phyloP scores from a whole-genome alignment of 2,329 filamentous ascomycete genomes.

The Botrytis aclada region DNA sequence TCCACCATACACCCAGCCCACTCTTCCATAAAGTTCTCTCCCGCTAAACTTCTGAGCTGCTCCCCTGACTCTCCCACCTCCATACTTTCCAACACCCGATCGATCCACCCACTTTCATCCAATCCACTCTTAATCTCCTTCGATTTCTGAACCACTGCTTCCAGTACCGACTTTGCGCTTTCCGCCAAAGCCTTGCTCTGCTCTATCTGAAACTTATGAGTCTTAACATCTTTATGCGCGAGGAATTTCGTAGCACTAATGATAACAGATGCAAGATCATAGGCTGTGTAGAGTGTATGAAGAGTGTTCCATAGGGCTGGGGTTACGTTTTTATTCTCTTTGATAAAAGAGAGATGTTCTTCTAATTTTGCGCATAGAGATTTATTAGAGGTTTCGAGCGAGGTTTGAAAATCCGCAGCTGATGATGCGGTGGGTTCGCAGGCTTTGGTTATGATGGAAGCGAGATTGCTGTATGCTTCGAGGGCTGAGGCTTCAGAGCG shows the following conservation, averaged over 20 bases:
- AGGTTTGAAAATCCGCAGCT: neutral
- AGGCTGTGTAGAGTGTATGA: conserved; percentile 34
- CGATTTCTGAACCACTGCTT: conserved; percentile 27
- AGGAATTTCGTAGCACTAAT: conserved; percentile 28
- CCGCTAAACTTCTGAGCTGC: conserved; percentile 28
- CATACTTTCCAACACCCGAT: conserved; percentile 33
- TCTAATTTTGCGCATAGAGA: conserved; percentile 24
- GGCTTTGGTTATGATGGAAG: conserved; percentile 26
- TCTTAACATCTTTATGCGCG: conserved; percentile 21
- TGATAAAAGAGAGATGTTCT: conserved; percentile 17
- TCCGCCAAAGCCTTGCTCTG: conserved; percentile 21
- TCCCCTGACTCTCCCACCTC: conserved; percentile 20
- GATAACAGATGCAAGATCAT: conserved; percentile 30
- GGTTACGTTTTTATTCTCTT: neutral
- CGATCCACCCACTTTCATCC: conserved; percentile 39
- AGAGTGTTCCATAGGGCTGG: conserved; percentile 22
- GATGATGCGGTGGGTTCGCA: conserved; percentile 22
- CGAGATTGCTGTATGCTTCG: conserved; percentile 26
- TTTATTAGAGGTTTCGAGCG: conserved; percentile 26
- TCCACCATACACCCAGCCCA: conserved; percentile 37
- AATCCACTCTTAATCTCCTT: conserved; percentile 32
- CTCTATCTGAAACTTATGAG: conserved; percentile 25
- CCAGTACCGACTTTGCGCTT: conserved; percentile 23
- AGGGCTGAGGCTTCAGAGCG: conserved; percentile 25
- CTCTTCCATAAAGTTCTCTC: conserved; percentile 36